Base-by-base conservation (phyloP, 2,329 filamentous ascomycete species). In the Mycosphaerella sp. region DNA sequence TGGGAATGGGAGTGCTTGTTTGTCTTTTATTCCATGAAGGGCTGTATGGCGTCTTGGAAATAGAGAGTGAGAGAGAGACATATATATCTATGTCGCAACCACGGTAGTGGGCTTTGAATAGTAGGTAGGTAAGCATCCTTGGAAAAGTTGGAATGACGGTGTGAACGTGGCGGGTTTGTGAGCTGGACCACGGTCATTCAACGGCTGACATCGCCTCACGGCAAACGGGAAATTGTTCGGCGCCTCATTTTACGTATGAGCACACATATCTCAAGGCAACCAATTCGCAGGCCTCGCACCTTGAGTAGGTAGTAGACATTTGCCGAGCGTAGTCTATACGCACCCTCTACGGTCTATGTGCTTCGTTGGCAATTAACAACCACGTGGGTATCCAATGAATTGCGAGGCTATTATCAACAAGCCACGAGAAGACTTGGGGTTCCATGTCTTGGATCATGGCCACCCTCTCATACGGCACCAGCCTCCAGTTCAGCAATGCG, bases 401-500 rank as follows among this genome's bases (percentile, higher is more conserved):
- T 38, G 34, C 34, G 34, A 38, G 34, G 44, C 29, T 12, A 46
- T 46, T 14, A 7, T 46, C 32, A 7, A 34, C 23, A 34, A 11
- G 6, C 26, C 26, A 29, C 26, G 29, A 17, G 11, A 26, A 23
- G n/a, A 14, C 26, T 21, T 21, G 34, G 7, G 10, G 32, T 6
- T 32, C 8, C 12, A 11, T 34, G 44, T 6, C 9, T 29, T 26
- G 14, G 29, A 42, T 29, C 47, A 26, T 56, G 38, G 34, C 32
- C 43, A 21, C 8, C 1, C 5, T 9, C n/a, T 45, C 41, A 51
- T 11, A 40, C 32, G 8, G 23, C 60, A 43, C 67, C 67, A 47
- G 66, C 66, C 57, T 69, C 67, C 48, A 97, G 73, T 73, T 97
- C 92, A 12, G 78, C 82, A 67, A 97, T 84, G 52, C 93, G 80